Conservation (phyloP, 257 asterid species). For the Avicennia marina region DNA sequence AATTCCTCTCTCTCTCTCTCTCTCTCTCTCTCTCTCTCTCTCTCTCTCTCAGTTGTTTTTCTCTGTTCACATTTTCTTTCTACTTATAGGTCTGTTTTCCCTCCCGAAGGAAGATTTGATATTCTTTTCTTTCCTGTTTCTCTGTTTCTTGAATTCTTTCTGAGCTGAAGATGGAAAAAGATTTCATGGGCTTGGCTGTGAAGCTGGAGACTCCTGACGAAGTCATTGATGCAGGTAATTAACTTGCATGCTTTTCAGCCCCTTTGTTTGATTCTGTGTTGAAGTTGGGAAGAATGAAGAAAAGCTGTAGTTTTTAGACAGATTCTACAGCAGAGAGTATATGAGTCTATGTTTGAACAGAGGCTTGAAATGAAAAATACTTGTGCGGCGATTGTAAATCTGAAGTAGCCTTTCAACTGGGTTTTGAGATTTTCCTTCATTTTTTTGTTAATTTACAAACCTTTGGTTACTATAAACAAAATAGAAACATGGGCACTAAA, state of each 20-base stretch:
- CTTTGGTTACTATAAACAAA: neutral
- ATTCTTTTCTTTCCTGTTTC: neutral
- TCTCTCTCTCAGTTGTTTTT: too few relatives aligned
- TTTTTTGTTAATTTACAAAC: neutral
- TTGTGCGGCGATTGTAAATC: neutral
- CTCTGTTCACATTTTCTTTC: too few relatives aligned
- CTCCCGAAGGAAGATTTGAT: neutral
- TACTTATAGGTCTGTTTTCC: too few relatives aligned
- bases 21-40: too few relatives aligned
- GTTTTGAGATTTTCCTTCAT: neutral
- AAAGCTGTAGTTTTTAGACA: neutral
- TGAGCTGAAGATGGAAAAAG: constrained; percentile 38
- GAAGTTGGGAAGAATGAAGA: neutral
- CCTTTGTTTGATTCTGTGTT: neutral
- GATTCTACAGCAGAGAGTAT: neutral
- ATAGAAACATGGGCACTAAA: neutral
- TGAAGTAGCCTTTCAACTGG: neutral
- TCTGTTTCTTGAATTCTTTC: constrained; percentile 1
- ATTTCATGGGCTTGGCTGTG: constrained; percentile 63
- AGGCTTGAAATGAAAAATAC: neutral
- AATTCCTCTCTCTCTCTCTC: too few relatives aligned
- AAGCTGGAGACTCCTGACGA: constrained; percentile 49
- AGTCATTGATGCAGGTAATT: constrained; percentile 43
- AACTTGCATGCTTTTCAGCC: neutral
- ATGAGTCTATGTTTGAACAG: neutral